A percentile compares a stretch with the other conserved stretches of the same genome.
Conservation (phyloP, 768 basidiomycete species). For the Russula abietina region DNA sequence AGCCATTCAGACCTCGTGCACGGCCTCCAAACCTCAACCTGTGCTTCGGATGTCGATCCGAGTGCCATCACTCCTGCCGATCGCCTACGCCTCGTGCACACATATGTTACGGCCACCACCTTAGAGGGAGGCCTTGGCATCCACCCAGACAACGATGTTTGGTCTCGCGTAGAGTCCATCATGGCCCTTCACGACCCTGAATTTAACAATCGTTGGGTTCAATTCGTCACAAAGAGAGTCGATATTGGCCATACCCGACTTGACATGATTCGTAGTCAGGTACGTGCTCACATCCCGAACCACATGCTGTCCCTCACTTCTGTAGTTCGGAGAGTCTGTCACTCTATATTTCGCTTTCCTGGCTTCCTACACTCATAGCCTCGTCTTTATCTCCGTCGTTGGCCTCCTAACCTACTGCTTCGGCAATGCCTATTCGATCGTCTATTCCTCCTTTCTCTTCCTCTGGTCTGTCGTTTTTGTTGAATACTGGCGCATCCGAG, state of each 20-base stretch:
- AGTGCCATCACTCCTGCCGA: constrained; percentile 60
- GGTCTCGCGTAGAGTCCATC: constrained; percentile 76
- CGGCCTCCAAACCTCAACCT: constrained; percentile 63
- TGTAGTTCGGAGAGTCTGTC: constrained; percentile 70
- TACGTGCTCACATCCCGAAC: constrained; percentile 29
- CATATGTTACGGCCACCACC: constrained; percentile 60
- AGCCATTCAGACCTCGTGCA: constrained; percentile 75
- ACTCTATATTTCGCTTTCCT: constrained; percentile 91
- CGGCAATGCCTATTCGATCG: constrained; percentile 63
- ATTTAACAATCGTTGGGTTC: constrained; percentile 77
- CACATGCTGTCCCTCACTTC: constrained; percentile 15
- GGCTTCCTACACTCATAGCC: constrained; percentile 71
- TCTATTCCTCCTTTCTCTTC: constrained; percentile 71
- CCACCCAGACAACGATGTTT: constrained; percentile 60
- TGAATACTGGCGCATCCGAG: constrained; percentile 87
- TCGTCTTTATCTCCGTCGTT: constrained; percentile 67
- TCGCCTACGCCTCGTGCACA: constrained; percentile 71
- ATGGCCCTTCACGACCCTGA: constrained; percentile 79
- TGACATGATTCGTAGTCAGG: constrained; percentile 68
- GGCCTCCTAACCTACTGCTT: constrained; percentile 68
- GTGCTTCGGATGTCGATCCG: constrained; percentile 38
- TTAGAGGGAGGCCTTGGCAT: constrained; percentile 84
- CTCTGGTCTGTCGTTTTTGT: constrained; percentile 84
- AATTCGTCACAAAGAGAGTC: constrained; percentile 51
- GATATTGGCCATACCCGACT: constrained; percentile 49